Base-by-base conservation (phyloP, 768 basidiomycete species). In the Serpula lacrymans region DNA sequence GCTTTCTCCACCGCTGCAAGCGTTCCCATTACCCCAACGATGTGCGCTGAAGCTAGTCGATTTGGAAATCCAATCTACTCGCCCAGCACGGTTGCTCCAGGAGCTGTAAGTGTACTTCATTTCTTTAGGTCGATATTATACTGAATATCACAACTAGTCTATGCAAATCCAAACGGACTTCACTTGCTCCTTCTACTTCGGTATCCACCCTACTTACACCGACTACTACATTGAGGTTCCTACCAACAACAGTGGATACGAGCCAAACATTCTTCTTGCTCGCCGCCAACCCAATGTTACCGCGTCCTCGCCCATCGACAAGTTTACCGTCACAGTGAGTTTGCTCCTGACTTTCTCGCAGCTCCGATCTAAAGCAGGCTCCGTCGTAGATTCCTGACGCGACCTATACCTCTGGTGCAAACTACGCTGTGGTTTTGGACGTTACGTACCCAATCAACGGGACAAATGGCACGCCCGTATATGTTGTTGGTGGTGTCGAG, bases 201-300 rank as follows among this genome's bases (percentile, higher is more conserved):
- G 29, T 17, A 34, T 40, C 17, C 16, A 22, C 18, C 39, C 39
- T n/a, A 13, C 3, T 17, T 40, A 22, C 28, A 27, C 25, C 34
- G 39, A 40, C 29, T 40, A 40, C 28, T 40, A 40, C 25, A 40
- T 40, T 3, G 39, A 40, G 32, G 39, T 40, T 2, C 39, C 39
- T 1, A 27, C 7, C 29, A 32, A 27, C 29, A 40, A 40, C 39
- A 40, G 32, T 18, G 25, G 39, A 11, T 18, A 29, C 28, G 39
- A 40, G 39, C 39, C 29, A 8, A 25, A 25, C 3, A 40, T 40
- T 27, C 25, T 40, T 2, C 8, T 40, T 27, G 39, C 39, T 40
- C 39, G 39, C 17, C 39, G 5, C 29, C n/a, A n/a, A n/a, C n/a
- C n/a, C n/a, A n/a, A n/a, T n/a, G 22, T 16, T 18, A 14, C 32